Conservation (phyloP, 306 rosid species). For the Prunus fruticosa region DNA sequence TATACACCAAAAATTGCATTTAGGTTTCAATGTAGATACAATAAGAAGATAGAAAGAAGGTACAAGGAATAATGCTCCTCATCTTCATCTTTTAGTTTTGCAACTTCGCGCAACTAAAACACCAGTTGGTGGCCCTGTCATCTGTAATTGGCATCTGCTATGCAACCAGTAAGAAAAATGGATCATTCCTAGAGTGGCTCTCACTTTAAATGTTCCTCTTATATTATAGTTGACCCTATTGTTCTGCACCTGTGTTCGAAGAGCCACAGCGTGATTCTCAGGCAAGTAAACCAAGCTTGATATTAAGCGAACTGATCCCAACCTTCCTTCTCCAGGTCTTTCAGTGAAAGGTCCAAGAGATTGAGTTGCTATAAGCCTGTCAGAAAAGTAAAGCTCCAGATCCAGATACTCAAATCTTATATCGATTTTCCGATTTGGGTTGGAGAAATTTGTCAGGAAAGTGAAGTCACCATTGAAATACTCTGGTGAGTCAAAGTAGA, state of each 20-base stretch:
- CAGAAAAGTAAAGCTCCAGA: constrained; percentile 63
- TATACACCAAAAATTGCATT: constrained; percentile 22
- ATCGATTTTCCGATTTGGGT: constrained; percentile 67
- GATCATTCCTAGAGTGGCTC: constrained; percentile 52
- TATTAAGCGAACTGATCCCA: constrained; percentile 58
- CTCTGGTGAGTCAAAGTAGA: constrained; percentile 72
- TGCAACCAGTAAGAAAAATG: constrained; percentile 67
- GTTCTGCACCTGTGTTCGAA: constrained; percentile 63
- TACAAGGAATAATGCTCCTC: not conserved
- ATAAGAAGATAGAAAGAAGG: constrained; percentile 9
- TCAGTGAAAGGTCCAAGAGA: constrained; percentile 60
- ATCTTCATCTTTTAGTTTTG: constrained; percentile 54
- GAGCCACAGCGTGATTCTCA: constrained; percentile 59
- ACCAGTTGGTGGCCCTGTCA: constrained; percentile 88
- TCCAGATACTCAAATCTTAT: constrained; percentile 59
- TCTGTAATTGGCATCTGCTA: constrained; percentile 69
- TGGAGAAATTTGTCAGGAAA: constrained; percentile 73
- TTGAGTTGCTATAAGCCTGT: constrained; percentile 66
- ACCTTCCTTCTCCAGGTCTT: constrained; percentile 51
- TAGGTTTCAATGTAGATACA: constrained; percentile 16
- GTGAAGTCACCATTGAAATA: constrained; percentile 80
- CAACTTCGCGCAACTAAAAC: constrained; percentile 66
- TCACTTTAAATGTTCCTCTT: constrained; percentile 72
- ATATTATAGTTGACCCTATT: constrained; percentile 54
- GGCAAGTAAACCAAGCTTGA: constrained; percentile 88